A percentile compares a stretch with the other conserved stretches of the same genome.
Evolutionary conservation across 164 flowering plant species (phyloP).

Genomic region (Aristolochia fimbriata): DNA sequence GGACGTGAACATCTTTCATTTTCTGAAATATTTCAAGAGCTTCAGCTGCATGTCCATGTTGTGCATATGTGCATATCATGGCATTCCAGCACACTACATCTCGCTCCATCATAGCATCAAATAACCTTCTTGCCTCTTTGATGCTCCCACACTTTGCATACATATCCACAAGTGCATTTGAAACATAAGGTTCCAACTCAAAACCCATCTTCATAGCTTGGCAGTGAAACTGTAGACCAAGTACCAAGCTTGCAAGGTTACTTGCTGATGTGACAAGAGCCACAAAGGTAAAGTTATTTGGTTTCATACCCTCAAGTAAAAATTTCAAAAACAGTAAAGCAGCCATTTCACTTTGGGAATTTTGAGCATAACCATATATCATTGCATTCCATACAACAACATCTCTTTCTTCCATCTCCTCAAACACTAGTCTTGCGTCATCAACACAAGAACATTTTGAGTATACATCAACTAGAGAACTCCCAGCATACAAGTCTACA

Average conservation of each 20-base stretch:
- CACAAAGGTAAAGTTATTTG: constrained; percentile 55
- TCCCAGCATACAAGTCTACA: constrained; percentile 43
- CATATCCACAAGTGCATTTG: constrained; percentile 61
- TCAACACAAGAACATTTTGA: constrained; percentile 40
- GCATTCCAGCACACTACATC: constrained; percentile 70
- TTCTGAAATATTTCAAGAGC: constrained; percentile 39
- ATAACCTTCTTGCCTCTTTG: constrained; percentile 40
- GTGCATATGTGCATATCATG: constrained; percentile 55
- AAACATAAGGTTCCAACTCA: constrained; percentile 36
- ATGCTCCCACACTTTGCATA: constrained; percentile 74
- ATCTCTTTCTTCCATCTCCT: constrained; percentile 52
- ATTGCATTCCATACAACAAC: constrained; percentile 74
- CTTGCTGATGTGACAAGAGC: constrained; percentile 53
- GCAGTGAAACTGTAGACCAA: constrained; percentile 49
- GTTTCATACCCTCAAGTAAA: constrained; percentile 26
- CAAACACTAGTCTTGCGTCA: constrained; percentile 55
- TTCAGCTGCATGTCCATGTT: constrained; percentile 51
- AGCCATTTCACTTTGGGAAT: constrained; percentile 47
- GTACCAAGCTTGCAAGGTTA: constrained; percentile 41
- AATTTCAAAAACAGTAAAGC: constrained; percentile 38
- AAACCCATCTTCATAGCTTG: constrained; percentile 39
- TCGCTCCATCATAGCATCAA: constrained; percentile 19
- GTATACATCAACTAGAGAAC: constrained; percentile 65
- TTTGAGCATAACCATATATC: constrained; percentile 51
- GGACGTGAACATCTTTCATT: constrained; percentile 34